phyloP scores from a whole-genome alignment of 2,329 filamentous ascomycete species.

The Onygenales sp. region DNA sequence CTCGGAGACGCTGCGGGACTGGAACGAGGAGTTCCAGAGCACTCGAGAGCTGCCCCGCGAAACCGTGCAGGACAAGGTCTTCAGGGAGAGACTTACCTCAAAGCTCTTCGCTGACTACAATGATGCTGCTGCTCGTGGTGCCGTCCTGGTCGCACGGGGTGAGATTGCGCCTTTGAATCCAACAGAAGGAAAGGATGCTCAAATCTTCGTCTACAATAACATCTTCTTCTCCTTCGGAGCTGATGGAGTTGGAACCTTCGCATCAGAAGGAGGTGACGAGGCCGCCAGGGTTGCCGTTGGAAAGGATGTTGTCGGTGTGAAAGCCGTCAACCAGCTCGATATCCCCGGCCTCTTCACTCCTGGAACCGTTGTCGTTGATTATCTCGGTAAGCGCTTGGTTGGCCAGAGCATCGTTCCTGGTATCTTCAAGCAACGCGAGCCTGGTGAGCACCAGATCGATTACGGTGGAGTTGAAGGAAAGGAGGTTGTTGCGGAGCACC shows the following conservation, averaged over 20 bases:
- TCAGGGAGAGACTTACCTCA: conserved; percentile 83
- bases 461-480: conserved; percentile 97
- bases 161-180: conserved; percentile 92
- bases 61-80: conserved; percentile 88
- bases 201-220: conserved; percentile 99
- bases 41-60: conserved; percentile 91
- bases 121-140: conserved; percentile 84
- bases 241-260: conserved; percentile 94
- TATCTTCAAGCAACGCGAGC: conserved; percentile 97
- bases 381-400: conserved; percentile 92
- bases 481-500: conserved; percentile 84
- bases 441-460: conserved; percentile 96
- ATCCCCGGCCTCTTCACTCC: conserved; percentile 91
- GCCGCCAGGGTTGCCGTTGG: conserved; percentile 91
- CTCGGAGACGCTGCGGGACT: conserved; percentile 87
- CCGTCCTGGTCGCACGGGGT: conserved; percentile 81
- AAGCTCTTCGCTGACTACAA: conserved; percentile 98
- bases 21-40: conserved; percentile 99
- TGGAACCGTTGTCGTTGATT: conserved; percentile 92
- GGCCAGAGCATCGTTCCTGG: conserved; percentile 97
- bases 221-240: conserved; percentile 99
- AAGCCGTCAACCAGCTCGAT: conserved; percentile 92
- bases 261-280: conserved; percentile 91
- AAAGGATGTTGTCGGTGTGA: conserved; percentile 91
- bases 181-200: conserved; percentile 81